Evolutionary conservation across 129 eudicot genomes (phyloP).

Genomic region (Ambrosia artemisiifolia): DNA sequence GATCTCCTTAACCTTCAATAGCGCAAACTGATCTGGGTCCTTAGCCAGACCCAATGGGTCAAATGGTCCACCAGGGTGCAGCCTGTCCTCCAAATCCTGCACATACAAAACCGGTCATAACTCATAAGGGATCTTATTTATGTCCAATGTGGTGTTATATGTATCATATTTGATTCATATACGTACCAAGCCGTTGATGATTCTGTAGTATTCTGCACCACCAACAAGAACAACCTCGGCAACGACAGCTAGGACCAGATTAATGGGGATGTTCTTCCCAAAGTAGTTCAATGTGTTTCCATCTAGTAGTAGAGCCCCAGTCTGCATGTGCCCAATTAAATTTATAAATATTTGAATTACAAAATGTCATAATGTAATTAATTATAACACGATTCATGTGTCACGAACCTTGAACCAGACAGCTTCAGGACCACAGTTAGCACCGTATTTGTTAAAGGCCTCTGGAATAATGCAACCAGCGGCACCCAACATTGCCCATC

Average conservation of each 20-base stretch:
- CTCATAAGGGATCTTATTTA: neutral
- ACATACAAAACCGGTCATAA: neutral
- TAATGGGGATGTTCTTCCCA: constrained; percentile 93
- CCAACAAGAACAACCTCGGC: constrained; percentile 98
- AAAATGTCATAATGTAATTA: neutral
- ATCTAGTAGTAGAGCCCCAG: constrained; percentile 91
- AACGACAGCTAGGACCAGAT: constrained; percentile 67
- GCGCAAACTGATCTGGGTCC: constrained; percentile 92
- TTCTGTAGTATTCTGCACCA: constrained; percentile 97
- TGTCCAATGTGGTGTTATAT: neutral
- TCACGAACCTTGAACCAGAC: constrained; percentile 92
- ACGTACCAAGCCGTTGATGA: constrained; percentile 84
- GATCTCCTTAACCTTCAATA: constrained; percentile 94
- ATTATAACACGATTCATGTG: neutral
- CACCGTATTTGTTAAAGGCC: constrained; percentile 96
- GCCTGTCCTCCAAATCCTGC: constrained; percentile 88
- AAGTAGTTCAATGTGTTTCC: constrained; percentile 96
- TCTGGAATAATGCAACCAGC: constrained; percentile 96
- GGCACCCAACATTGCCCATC: constrained; percentile 99
- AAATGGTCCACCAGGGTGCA: constrained; percentile 98
- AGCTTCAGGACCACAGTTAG: constrained; percentile 98
- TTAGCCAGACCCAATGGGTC: constrained; percentile 94
- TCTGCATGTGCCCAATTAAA: constrained; percentile 38
- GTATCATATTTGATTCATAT: neutral
- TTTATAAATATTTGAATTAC: neutral